Conservation (phyloP, 352 stramenopile genomes). For the Phytophthora litchii region DNA sequence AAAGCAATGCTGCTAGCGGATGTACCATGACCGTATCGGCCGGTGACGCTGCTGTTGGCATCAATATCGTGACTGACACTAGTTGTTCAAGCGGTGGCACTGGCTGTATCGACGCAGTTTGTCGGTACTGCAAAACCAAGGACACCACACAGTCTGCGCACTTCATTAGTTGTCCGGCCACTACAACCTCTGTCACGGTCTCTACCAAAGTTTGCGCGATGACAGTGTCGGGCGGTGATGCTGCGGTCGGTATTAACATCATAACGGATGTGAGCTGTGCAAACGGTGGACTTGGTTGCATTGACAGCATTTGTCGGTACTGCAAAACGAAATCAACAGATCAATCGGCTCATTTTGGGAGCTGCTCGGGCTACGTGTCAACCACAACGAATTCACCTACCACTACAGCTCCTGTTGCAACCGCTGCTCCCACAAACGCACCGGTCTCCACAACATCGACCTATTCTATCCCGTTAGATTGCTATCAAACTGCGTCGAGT, state of each 20-base stretch:
- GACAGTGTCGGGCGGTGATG: conserved; percentile 27
- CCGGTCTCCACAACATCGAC: conserved; percentile 8
- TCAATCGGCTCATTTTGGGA: conserved; percentile 30
- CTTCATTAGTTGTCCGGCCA: conserved; percentile 18
- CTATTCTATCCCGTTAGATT: conserved; percentile 31
- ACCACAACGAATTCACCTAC: not conserved
- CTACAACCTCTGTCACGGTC: not conserved
- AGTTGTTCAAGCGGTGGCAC: conserved; percentile 21
- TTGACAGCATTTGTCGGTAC: conserved; percentile 30
- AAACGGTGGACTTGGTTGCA: conserved; percentile 33
- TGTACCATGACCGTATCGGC: conserved; percentile 22
- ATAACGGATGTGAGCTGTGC: conserved; percentile 32
- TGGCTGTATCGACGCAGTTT: conserved; percentile 24
- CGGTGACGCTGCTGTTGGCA: conserved; percentile 29
- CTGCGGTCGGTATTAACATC: conserved; percentile 30
- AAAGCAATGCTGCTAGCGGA: conserved; percentile 1
- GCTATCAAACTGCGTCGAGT: conserved; percentile 24
- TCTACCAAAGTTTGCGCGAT: conserved; percentile 7
- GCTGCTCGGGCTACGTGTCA: conserved; percentile 19
- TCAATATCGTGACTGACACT: conserved; percentile 30
- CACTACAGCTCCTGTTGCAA: conserved; percentile 1
- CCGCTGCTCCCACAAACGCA: not conserved
- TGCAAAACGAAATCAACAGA: conserved; percentile 32
- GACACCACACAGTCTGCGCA: conserved; percentile 22
- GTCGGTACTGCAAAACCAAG: conserved; percentile 23